Evolutionary conservation across 768 basidiomycete genomes (phyloP), one percentile per base, ranked within the genome.

Genomic region (Suillus decipiens): DNA sequence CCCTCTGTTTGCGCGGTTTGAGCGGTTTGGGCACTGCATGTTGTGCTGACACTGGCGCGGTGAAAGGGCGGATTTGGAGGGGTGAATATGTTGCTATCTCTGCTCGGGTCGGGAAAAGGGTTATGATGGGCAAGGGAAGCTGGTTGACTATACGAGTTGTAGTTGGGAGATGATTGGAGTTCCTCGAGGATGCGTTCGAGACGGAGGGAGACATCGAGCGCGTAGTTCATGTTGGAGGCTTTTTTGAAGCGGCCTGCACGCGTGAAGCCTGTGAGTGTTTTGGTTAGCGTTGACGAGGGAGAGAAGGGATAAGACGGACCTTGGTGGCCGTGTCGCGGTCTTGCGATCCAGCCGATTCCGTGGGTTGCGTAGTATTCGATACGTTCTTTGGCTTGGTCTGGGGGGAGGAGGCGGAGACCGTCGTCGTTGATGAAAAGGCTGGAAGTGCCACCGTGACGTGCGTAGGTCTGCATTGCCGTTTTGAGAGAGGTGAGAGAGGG

Each of bases 201-300:
- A 37, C 79, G 76, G 34, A 82, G 70, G 5, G 79, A 80, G 1
- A 84, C 66, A 43, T 76, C 79, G 45, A 83, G 78, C 24, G 84
- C 92, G 68, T 89, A 94, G 72, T 96, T 96, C 89, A 96, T 88
- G 76, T 96, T 96, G 17, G 87, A 89, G 1, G 93, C 93, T 76
- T 96, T 96, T 81, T 96, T 96, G 82, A 96, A 96, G 24, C 93
- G 84, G 37, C 95, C 94, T 5, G 89, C 73, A 43, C 79, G 75
- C 28, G 66, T 77, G n/a, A 70, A 74, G 4, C 71, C 73, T 76
- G 37, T 9, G 34, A 82, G 79, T 84, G 81, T 11, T 11, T 12
- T 2, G 8, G 72, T 86, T 85, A 34, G 77, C 12, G 82, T 80
- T 71, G 80, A 79, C 8, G 76, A 79, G 82, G 73, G 78, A 78